A percentile compares a stretch with the other conserved stretches of the same genome.
Evolutionary conservation across 495 filamentous ascomycete genomes (phyloP).

Genomic region (Neohortaea acidophila): DNA sequence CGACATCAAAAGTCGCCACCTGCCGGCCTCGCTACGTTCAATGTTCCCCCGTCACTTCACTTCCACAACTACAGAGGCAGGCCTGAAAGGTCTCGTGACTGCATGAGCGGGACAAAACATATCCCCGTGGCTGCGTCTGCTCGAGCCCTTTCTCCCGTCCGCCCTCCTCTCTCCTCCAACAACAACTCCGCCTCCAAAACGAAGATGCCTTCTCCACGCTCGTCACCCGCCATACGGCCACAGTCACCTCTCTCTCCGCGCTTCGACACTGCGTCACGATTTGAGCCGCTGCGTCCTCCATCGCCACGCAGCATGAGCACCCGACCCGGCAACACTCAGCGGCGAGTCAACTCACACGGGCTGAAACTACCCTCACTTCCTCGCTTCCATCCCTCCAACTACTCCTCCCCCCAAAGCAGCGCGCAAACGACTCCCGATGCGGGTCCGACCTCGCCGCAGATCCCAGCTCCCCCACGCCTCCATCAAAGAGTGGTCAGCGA

Average conservation of each 20-base stretch:
- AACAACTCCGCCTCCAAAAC: no score
- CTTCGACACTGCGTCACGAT: constrained; percentile 3
- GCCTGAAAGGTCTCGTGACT: no score
- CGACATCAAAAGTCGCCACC: no score
- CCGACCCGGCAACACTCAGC: constrained; percentile 1
- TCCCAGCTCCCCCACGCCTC: constrained; percentile 22
- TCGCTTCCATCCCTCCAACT: constrained; percentile 28
- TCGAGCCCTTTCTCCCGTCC: no score
- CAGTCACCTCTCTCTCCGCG: constrained; percentile 7
- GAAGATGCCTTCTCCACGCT: constrained; percentile 17
- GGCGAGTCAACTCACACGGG: constrained; percentile 9
- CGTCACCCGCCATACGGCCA: constrained; percentile 11
- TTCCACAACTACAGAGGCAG: no score
- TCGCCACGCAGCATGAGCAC: constrained; percentile 10
- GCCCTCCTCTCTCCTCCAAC: no score
- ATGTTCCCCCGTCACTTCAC: no score
- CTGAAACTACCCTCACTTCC: constrained; percentile 26
- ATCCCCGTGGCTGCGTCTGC: no score
- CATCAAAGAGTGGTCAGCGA: constrained; percentile 23
- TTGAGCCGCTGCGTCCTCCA: constrained; percentile 8
- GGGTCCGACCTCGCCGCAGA: constrained; percentile 14
- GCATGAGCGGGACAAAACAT: no score
- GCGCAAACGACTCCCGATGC: constrained; percentile 18
- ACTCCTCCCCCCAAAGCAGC: background rate
- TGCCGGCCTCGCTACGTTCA: no score